Evolutionary conservation across 148 eudicot species (phyloP).

Genomic region (Pharnaceum exiguum): DNA sequence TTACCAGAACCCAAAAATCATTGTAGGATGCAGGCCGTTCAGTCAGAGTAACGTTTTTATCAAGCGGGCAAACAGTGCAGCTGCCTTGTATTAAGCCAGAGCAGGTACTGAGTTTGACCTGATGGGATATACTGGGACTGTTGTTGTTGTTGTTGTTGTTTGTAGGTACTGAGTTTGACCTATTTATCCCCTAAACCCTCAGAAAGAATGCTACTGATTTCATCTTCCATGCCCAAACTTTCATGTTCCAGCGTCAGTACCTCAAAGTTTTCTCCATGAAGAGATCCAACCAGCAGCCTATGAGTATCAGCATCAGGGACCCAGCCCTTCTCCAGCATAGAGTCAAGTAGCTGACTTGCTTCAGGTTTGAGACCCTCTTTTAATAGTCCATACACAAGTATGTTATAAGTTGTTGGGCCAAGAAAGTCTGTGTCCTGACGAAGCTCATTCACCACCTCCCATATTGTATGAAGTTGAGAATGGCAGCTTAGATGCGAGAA

Average conservation of each 20-base stretch:
- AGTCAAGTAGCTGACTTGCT: slow-evolving; percentile 23
- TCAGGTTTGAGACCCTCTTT: slow-evolving; percentile 21
- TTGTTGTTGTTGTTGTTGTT: no score
- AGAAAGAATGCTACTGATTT: slow-evolving; percentile 25
- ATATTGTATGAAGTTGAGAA: slow-evolving; percentile 6
- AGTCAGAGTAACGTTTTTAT: not conserved
- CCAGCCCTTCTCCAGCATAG: slow-evolving; percentile 29
- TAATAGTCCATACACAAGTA: slow-evolving; percentile 19
- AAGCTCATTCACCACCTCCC: slow-evolving; percentile 4
- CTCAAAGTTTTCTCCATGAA: not conserved
- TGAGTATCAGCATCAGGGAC: slow-evolving; percentile 25
- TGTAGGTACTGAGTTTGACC: no score
- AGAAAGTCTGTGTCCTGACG: slow-evolving; percentile 6
- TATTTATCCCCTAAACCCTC: slow-evolving; percentile 20
- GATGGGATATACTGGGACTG: no score
- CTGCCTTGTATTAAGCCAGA: not conserved
- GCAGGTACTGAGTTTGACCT: no score
- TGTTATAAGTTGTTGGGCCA: slow-evolving; percentile 11
- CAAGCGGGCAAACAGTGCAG: not conserved
- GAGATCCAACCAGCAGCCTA: slow-evolving; percentile 16
- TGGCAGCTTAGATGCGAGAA: slow-evolving; percentile 5
- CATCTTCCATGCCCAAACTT: slow-evolving; percentile 12
- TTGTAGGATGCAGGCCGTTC: no score
- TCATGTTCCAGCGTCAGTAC: not conserved
- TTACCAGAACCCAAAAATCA: no score